Evolutionary conservation across 371 early-diverging fungal species (phyloP), one percentile per base, ranked within the genome.

Genomic region (Lichtheimia hyalospora): DNA sequence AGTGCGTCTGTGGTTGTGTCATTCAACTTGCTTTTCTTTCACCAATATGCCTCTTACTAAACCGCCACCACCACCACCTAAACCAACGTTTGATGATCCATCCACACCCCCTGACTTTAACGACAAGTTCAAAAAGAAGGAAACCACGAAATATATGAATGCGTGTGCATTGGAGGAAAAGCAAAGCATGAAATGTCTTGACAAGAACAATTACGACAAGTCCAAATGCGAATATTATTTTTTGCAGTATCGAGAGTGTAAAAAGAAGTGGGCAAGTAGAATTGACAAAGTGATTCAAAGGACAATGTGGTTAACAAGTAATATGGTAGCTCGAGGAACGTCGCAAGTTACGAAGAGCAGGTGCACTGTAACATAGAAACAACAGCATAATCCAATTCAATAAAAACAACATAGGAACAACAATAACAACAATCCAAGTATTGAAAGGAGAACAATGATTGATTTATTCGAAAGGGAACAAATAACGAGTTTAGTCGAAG

Each of bases 401-500:
- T 18, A 18, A 46, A 44, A 44, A 44, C 44, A 43, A 7, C n/a
- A 16, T 43, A 2, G n/a, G n/a, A n/a, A 20, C 23, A 44, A 42
- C 43, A 20, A 46, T 46, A n/a, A 21, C 16, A 44, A 44, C 23
- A 44, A 44, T 24, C 46, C 6, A 44, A 34, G 34, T 13, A 39
- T 43, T 42, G 40, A 54, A 49, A 54, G 53, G 42, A 54, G 55
- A 41, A 13, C 42, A 50, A 21, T 55, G 21, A 52, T 52, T 25
- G n/a, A 18, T 46, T 18, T 46, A 18, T 46, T 46, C n/a, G 18
- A 46, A 46, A 18, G 21, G 10, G 13, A 20, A 53, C 20, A 23
- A 49, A 55, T 44, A 49, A 41, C 23, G 64, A 61, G 70, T 69
- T 88, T 92, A 91, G 81, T 92, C 92, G 81, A 92, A 92, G 59